Evolutionary conservation across 352 stramenopile species (phyloP), one percentile per base, ranked within the genome.

Genomic region (Blastocystis hominis): DNA sequence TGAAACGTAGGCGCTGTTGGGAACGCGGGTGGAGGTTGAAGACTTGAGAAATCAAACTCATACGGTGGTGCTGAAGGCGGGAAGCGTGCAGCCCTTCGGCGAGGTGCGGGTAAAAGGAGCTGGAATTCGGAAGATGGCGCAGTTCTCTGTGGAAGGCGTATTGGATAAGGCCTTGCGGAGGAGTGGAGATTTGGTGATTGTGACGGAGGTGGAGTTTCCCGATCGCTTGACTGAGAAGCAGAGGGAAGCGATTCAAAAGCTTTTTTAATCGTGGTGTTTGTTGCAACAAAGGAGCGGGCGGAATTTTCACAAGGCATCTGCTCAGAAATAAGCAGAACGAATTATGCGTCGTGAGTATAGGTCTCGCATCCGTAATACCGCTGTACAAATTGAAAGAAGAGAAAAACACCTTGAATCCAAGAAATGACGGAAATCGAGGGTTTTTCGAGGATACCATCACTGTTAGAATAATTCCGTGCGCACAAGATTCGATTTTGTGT

Each of bases 241-340:
- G 30, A 50, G 36, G 20, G 9, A 46, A 5, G 72, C 24, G 46
- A 84, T 84, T 54, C 2, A 36, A 44, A 61, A 38, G 4, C 17
- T 63, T 20, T 84, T 84, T 66, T 64, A 30, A 38, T 84, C 24
- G 13, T 24, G 3, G 9, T 78, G 68, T 78, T 78, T 78, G 68
- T 78, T 78, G 3, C 42, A 54, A 64, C 24, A 30, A 30, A 30
- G 24, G 24, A 30, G 24, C 24, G 24, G 24, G 24, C 24, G 24
- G 24, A 30, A 30, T 30, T 30, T 30, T 30, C 24, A 30, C 24
- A 0, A 30, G 24, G 24, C 24, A 30, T 30, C 24, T 30, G 24
- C 24, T 30, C 24, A 30, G 24, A 30, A 30, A 30, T 30, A 0
- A 0, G 24, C 24, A 30, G 24, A 30, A 30, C 24, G 24, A 30